Base-by-base conservation (phyloP, 495 filamentous ascomycete species). In the Hypoxylon perforatum region DNA sequence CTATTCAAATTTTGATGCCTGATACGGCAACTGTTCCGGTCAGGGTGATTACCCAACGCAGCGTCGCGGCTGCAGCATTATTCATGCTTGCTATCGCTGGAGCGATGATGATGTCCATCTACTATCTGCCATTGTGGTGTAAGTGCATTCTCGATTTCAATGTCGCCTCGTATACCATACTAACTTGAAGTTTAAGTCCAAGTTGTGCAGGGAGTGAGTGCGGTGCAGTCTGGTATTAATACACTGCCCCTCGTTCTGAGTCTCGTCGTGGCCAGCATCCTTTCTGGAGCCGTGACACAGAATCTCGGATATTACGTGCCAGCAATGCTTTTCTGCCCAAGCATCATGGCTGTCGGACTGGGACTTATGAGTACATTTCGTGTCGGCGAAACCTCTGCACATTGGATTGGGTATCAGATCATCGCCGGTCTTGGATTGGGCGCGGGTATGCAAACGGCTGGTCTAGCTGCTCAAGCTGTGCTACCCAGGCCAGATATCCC, bases 21-120 rank as follows among this genome's bases (percentile, higher is more conserved):
- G 88, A 95, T 12, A 87, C 81, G 6, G 94, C 94, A 4, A 94
- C 92, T 1, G 79, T 97, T 0, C 92, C 92, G 6, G 84, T 86
- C 2, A 85, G 88, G 33, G 79, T 97, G 54, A 79, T 96, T 61
- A 87, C 81, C 14, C 88, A 95, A 67, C 86, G 93, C 6, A 91
- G 83, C 55, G 86, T 97, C n/a, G 82, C 86, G 33, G 83, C 81
- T 18, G 85, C 85, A 1, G 76, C 83, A 0, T 76, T 85, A 52
- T 93, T 88, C 72, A 79, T 85, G 46, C 80, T 88, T 62, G 80
- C 82, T 56, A 51, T 90, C 19, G 84, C 88, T 4, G 88, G 83
- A 2, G 78, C 86, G 0, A 93, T 93, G 82, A 85, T 95, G 69
- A 77, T 92, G 57, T 71, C 88, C 35, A 79, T 89, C 15, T 91